Base-by-base conservation (phyloP, 2,329 filamentous ascomycete species). In the Gaeumannomyces sp. region DNA sequence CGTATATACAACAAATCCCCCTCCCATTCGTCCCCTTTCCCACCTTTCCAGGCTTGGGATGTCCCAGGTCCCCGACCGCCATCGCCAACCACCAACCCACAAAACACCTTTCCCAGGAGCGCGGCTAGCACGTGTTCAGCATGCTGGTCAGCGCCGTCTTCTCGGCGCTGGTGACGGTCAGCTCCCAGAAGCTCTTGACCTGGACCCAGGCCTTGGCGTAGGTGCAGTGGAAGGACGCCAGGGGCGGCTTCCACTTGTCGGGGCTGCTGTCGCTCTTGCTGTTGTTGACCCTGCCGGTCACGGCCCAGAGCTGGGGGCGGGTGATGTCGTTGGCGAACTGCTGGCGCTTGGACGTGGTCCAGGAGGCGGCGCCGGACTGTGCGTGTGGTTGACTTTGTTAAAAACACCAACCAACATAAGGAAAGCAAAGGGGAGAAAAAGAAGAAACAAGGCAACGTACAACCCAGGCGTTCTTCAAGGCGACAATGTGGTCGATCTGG, bases 401-500 rank as follows among this genome's bases (percentile, higher is more conserved):
- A n/a, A n/a, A n/a, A n/a, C n/a, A n/a, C n/a, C n/a, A n/a, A n/a
- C n/a, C 7, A 19, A 19, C 14, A 64, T 27, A 19, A 62, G 45
- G 31, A 68, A 70, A 60, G 28, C 50, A 60, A 25, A 33, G 65
- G 16, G 60, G 6, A 45, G 19, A 27, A 22, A 60, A 19, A 27
- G 22, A 60, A 19, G 31, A 11, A 61, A 19, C 19, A 50, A n/a
- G 56, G 29, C 27, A 5, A 76, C 80, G 71, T 69, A 87, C 85
- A 67, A 89, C 86, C 91, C 90, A 94, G 6, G 91, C 90, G 72
- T 93, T 92, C 73, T 89, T 88, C 67, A 96, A 75, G 0, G 92
- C 91, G 3, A 96, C 90, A 77, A 95, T 82, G 74, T 95, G 92
- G 74, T 95, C 92, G 66, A 95, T 94, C 70, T 94, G 90, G 1